Percentiles rank a stretch among this genome's conserved stretches.
Evolutionary conservation across 2,329 filamentous ascomycete genomes (phyloP).

Genomic region (Alternaria conjuncta): DNA sequence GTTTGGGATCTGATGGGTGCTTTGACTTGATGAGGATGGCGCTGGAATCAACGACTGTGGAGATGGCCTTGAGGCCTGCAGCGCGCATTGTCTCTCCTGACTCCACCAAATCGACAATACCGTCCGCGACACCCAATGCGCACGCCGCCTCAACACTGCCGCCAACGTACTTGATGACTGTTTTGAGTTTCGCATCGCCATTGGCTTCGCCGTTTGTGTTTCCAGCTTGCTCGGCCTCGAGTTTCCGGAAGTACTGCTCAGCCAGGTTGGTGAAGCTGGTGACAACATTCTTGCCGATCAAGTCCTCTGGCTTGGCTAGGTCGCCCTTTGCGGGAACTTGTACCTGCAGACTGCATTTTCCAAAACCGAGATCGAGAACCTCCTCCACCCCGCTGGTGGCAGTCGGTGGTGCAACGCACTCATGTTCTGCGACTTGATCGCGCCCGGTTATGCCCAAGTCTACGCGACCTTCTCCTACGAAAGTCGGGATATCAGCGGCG

Average conservation of each 20-base stretch:
- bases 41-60: slow-evolving; percentile 86
- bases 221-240: slow-evolving; percentile 65
- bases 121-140: slow-evolving; percentile 92
- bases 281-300: slow-evolving; percentile 91
- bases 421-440: slow-evolving; percentile 92
- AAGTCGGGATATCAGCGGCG: slow-evolving; percentile 95
- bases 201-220: slow-evolving; percentile 43
- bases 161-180: slow-evolving; percentile 91
- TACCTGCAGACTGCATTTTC: slow-evolving; percentile 91
- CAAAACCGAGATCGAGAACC: slow-evolving; percentile 89
- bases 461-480: slow-evolving; percentile 92
- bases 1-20: slow-evolving; percentile 75
- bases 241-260: slow-evolving; percentile 78
- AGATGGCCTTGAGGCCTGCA: slow-evolving; percentile 90
- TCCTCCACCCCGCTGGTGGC: slow-evolving; percentile 71
- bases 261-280: slow-evolving; percentile 92
- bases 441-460: slow-evolving; percentile 93
- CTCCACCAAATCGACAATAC: slow-evolving; percentile 97
- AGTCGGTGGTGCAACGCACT: slow-evolving; percentile 63
- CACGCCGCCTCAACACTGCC: slow-evolving; percentile 98
- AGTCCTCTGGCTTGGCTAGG: slow-evolving; percentile 72
- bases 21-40: slow-evolving; percentile 93
- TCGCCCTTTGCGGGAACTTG: slow-evolving; percentile 88
- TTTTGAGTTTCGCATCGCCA: slow-evolving; percentile 68
- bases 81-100: slow-evolving; percentile 98